Evolutionary conservation across 1,139 yeast genomes (phyloP), one percentile per base, ranked within the genome.

Genomic region (Candida freyschussii): DNA sequence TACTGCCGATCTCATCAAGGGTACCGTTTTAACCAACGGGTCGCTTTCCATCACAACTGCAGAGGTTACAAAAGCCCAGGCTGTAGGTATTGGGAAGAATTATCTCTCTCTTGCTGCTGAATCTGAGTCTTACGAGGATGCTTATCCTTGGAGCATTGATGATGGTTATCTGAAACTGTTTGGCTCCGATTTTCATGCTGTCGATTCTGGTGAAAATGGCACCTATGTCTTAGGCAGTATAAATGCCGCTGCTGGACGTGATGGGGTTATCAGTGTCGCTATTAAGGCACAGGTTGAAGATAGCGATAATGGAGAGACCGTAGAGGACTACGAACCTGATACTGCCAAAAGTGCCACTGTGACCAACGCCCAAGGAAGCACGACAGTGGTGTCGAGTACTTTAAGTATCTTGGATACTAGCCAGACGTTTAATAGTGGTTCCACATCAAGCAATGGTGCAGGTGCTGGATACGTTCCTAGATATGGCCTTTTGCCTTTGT

Each of bases 161-260:
- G 33, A 25, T 21, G 40, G 40, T 8, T 30, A 13, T n/a, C 13
- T 34, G 29, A 33, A 36, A 21, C 22, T 33, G 15, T 33, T 22
- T 13, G 33, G 21, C 10, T 24, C 32, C 5, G 34, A 35, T 17
- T 37, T 37, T 37, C 41, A 37, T 13, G 39, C 37, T 19, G 32
- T 37, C 13, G 33, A 34, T 9, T 16, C 29, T 13, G 46, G 45
- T 13, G 32, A 33, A 9, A 39, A 36, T 13, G 39, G 36, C 2
- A 15, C 15, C 21, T 39, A 33, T 12, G 38, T 35, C 3, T 24
- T 40, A 12, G 41, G 39, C 3, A 31, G 40, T 5, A 33, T 36
- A 20, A 36, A 32, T 7, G 39, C 43, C 3, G 39, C 35, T 12
- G 39, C 38, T 27, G 39, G 41, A 7, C 19, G 43, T 7, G 16